phyloP scores from a whole-genome alignment of 495 filamentous ascomycete genomes.

The Xeromyces bisporus region DNA sequence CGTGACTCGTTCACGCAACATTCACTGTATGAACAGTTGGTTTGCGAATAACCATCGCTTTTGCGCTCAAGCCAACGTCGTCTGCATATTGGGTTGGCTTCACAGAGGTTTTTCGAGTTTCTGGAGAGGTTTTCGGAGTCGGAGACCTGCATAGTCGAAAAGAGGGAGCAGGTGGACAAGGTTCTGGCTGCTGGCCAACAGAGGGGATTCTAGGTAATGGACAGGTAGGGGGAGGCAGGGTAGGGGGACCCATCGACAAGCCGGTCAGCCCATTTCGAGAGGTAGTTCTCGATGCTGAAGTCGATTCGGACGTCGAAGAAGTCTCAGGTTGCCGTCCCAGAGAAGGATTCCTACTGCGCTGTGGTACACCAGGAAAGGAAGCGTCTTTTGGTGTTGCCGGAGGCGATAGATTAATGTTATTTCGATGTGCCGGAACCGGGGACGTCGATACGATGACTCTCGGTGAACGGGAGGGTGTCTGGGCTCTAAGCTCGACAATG shows the following conservation, averaged over 20 bases:
- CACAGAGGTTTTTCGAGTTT: no score
- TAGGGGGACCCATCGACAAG: constrained; percentile 40
- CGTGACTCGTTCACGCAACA: no score
- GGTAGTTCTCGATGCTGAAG: constrained; percentile 4
- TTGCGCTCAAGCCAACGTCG: no score
- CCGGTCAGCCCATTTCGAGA: constrained; percentile 41
- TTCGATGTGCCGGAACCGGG: not conserved
- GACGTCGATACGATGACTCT: constrained; percentile 3
- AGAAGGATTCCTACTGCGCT: not conserved
- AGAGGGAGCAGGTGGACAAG: no score
- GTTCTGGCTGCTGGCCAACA: no score
- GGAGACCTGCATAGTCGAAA: no score
- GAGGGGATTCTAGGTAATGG: constrained; percentile 46
- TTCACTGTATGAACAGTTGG: no score
- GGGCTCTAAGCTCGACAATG: constrained; percentile 1
- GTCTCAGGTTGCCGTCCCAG: constrained; percentile 2
- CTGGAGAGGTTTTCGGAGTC: no score
- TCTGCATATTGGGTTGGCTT: no score
- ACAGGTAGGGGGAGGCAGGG: constrained; percentile 43
- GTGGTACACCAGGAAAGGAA: not conserved
- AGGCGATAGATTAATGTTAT: constrained; percentile 2
- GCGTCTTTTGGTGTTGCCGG: constrained; percentile 9
- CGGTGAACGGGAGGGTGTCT: constrained; percentile 13
- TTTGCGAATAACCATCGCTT: no score
- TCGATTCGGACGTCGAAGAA: constrained; percentile 2